These are phyloP conservation scores for Chrysoporthe austroafricana DNA, from an alignment of 2,329 filamentous ascomycete species.

Conservation along the genomic window DNA sequence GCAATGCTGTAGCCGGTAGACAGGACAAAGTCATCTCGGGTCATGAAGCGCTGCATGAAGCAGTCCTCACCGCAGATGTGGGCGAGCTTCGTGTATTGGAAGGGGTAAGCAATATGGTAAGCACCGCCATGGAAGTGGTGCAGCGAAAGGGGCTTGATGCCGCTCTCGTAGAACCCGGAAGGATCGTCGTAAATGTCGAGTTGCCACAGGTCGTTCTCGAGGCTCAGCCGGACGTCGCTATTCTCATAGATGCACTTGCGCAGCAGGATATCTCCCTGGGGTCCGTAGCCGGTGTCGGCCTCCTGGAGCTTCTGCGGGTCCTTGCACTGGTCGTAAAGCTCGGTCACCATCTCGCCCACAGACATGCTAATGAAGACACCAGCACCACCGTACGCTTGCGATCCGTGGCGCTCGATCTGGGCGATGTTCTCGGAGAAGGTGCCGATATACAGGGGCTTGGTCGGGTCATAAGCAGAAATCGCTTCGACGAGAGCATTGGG, in stretches of 20 bases:
- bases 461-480: conserved; percentile 56
- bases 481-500: conserved; percentile 57
- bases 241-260: conserved; percentile 68
- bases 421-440: conserved; percentile 65
- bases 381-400: conserved; percentile 66
- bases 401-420: conserved; percentile 62
- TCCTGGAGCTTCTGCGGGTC: conserved; percentile 56
- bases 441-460: conserved; percentile 60
- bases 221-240: conserved; percentile 60
- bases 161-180: conserved; percentile 67
- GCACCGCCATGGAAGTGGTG: conserved; percentile 67
- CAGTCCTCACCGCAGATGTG: conserved; percentile 65
- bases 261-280: conserved; percentile 64
- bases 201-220: conserved; percentile 62
- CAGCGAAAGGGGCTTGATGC: conserved; percentile 62
- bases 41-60: conserved; percentile 61
- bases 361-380: conserved; percentile 64
- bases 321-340: conserved; percentile 41
- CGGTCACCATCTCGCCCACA: conserved; percentile 39
- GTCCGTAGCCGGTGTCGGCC: conserved; percentile 61
- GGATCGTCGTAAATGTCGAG: conserved; percentile 64
- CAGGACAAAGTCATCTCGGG: conserved; percentile 56
- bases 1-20: conserved; percentile 64
- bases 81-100: conserved; percentile 60
- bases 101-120: conserved; percentile 59